Evolutionary conservation across 2,329 filamentous ascomycete genomes (phyloP), one percentile per base, ranked within the genome.

Genomic region (Sporothrix schenckii): DNA sequence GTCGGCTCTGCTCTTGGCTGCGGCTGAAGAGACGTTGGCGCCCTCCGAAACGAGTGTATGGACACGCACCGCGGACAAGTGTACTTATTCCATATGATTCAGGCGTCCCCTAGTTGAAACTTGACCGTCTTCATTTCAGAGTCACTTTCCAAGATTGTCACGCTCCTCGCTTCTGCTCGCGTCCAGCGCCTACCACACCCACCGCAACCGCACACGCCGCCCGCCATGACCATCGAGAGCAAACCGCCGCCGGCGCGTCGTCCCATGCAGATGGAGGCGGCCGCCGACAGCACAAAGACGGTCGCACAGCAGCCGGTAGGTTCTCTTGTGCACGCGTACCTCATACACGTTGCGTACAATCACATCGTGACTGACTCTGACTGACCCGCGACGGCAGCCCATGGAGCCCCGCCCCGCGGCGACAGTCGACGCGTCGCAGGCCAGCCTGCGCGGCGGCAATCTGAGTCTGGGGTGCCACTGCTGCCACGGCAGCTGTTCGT

Each of bases 391-490:
- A 7, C 54, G 7, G 19, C 39, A 44, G 58, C 3, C 58, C 11
- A 13, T 50, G n/a, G 73, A 75, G 52, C 73, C 74, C 0, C 65
- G 58, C 4, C 74, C 73, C 11, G 52, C 71, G 13, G 34, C 66
- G 47, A 16, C 63, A 1, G 2, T 65, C 34, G 72, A 73, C 27
- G 69, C 72, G 30, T 50, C 49, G 27, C 50, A 47, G 72, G 47
- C 70, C 19, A 39, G 50, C 4, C 49, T 76, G 49, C 75, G 75
- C 69, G 75, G 75, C 66, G 75, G 75, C 63, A 41, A 72, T 68
- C 60, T 75, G 58, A 72, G 72, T 30, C 34, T 75, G 27, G 74
- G 75, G 9, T 76, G 71, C 72, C 71, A 68, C 44, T 75, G 74
- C 72, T 76, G 75, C 63, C 65, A 72, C 56, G 72, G 72, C 39